These are phyloP conservation scores for Aspergillus vadensis DNA, from an alignment of 2,329 filamentous ascomycete species.

Conservation along the genomic window DNA sequence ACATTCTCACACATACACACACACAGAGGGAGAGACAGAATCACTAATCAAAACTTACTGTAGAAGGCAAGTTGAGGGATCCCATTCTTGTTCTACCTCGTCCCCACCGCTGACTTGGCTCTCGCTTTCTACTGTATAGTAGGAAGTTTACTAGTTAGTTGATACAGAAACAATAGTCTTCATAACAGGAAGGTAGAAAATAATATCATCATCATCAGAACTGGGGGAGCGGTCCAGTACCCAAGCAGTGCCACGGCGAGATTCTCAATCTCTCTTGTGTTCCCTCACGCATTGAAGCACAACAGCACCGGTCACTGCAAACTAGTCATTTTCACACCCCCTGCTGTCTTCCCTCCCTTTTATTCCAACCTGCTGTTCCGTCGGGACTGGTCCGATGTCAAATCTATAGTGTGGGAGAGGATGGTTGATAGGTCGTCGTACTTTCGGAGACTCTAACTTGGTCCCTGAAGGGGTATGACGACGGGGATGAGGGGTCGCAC, in stretches of 20 bases:
- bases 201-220: neutral
- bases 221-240: neutral
- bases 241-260: neutral
- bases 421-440: constrained; percentile 23
- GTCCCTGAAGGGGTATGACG: constrained; percentile 8
- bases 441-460: constrained; percentile 12
- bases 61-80: no score
- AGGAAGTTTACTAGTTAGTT: no score
- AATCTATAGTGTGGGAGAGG: neutral
- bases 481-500: constrained; percentile 12
- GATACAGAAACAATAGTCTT: no score
- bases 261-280: neutral
- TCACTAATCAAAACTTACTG: no score
- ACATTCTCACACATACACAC: neutral
- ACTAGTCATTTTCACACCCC: neutral
- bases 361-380: neutral
- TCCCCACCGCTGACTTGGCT: no score
- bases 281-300: neutral
- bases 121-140: no score
- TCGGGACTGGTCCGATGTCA: constrained; percentile 10
- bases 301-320: constrained; percentile 1
- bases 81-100: no score
- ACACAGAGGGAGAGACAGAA: no score
- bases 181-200: neutral
- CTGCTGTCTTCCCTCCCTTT: neutral